These are phyloP conservation scores for Penicillium palitans DNA, from an alignment of 2,329 filamentous ascomycete species.

Conservation along the genomic window DNA sequence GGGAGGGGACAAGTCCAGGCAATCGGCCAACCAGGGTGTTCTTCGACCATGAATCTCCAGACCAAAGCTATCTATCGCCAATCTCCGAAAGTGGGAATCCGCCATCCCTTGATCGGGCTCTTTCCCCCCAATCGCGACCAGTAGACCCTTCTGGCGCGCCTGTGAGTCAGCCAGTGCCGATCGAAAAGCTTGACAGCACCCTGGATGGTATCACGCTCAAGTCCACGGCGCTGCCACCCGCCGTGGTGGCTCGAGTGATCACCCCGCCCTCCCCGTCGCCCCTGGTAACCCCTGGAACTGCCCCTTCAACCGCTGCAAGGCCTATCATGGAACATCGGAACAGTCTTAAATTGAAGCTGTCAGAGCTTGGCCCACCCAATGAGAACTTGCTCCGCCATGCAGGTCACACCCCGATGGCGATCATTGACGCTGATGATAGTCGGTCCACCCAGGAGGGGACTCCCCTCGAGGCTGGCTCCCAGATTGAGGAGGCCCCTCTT, in stretches of 20 bases:
- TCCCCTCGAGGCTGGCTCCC: constrained; percentile 23
- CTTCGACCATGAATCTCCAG: constrained; percentile 34
- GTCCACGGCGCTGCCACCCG: constrained; percentile 46
- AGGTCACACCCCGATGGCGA: constrained; percentile 48
- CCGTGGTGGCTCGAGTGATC: constrained; percentile 46
- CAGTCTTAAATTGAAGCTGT: constrained; percentile 38
- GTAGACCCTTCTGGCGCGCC: constrained; percentile 31
- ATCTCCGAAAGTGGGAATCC: constrained; percentile 34
- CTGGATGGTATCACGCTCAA: constrained; percentile 51
- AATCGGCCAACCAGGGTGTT: constrained; percentile 47
- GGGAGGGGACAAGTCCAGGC: constrained; percentile 46
- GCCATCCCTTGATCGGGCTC: constrained; percentile 42
- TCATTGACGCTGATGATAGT: constrained; percentile 39
- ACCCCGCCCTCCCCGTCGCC: constrained; percentile 42
- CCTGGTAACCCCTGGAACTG: constrained; percentile 24
- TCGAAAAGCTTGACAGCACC: constrained; percentile 48
- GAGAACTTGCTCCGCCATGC: constrained; percentile 44
- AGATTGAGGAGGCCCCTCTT: constrained; percentile 34
- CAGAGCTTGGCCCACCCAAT: constrained; percentile 41
- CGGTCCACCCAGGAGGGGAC: constrained; percentile 23
- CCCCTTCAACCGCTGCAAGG: constrained; percentile 28
- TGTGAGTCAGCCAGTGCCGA: constrained; percentile 44
- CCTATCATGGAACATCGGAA: constrained; percentile 30
- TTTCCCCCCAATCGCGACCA: constrained; percentile 40
- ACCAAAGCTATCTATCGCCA: constrained; percentile 28